Base-by-base conservation (phyloP, 352 stramenopile genomes). In the Phytopythium mirpurense region DNA sequence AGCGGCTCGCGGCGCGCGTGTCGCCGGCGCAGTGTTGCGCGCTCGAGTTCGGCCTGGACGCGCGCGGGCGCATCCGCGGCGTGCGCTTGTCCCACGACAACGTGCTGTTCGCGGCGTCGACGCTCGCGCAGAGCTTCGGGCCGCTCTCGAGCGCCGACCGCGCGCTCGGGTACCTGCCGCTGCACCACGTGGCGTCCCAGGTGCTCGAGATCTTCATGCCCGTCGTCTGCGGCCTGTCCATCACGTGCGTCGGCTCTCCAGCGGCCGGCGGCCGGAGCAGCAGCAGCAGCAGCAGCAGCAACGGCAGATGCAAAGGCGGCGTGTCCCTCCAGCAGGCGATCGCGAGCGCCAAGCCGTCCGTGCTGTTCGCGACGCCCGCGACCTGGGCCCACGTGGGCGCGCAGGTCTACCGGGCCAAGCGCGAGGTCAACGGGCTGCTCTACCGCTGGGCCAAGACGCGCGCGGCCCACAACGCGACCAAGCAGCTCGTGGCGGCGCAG, bases 41-140 rank as follows among this genome's bases (percentile, higher is more conserved):
- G 34, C 57, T 93, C 19, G 54, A 68, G 5, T 93, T 93, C 36
- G 76, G 70, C 18, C 89, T 89, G 54, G 78, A 93, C 52, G 59
- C 59, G 12, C 26, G 55, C 0, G 82, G 82, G 1, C 41, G 51
- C 5, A 62, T 90, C 32, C 75, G 76, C 23, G 79, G 65, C 10
- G 68, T 65, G 3, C 74, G 76, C 35, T 43, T 94, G 0, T 88
- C 81, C n/a, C 83, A 94, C 49, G 81, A 94, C 67, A 94, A 94
- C 34, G 70, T 88, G 11, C 67, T 94, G 43, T 94, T 91, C 57
- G 90, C 83, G 9, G 78, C 81, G 10, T 64, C 74, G 15, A 77
- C 74, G 2, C 68, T 94, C 31, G 79, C 80, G 2, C 56, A 58
- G 9, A 76, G 73, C 52, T 83, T 88, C 48, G 80, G 78, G 0